Evolutionary conservation across 345 rosid species (phyloP), one percentile per base, ranked within the genome.

Genomic region (Bruguiera parviflora): DNA sequence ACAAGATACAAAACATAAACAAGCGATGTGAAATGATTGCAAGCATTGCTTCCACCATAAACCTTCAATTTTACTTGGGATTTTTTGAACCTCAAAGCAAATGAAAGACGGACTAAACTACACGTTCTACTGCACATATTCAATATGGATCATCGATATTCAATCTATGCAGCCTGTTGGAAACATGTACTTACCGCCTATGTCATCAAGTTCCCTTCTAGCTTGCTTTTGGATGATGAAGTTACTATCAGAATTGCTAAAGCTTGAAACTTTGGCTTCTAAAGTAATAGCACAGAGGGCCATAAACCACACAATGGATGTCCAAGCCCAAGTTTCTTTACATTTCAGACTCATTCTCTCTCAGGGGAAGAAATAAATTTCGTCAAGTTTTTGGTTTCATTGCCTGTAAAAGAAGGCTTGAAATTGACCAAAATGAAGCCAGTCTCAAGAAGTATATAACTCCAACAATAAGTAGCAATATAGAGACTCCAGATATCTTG

Each of bases 131-230:
- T 43, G 49, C 49, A 43, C 49, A 43, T 11, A 43, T 13, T 43
- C 18, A 43, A 13, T 13, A 43, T 43, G 49, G 18, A 43, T 13
- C 16, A 3, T 43, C 49, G 3, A 43, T 43, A 5, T 11, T 43
- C 16, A 15, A 43, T 43, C 1, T 43, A 43, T 43, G 0, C 5
- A 43, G 49, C 15, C 16, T 43, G 49, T 0, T 11, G 49, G 59
- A 56, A 56, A 56, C 4, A 1, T 56, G 29, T 22, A 55, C 65
- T 65, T 65, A 72, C 75, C 75, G 19, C 52, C 39, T 65, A 72
- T 58, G 21, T 72, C 75, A 22, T 72, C 75, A 5, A 72, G 65
- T 58, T 72, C 65, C 35, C 75, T 72, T 65, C 75, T 64, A 43
- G 47, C n/a, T 37, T 46, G 35, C 25, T 32, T n/a, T 33, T n/a